Conservation (phyloP, 2,329 filamentous ascomycete species). For the Elsinoe necatrix region DNA sequence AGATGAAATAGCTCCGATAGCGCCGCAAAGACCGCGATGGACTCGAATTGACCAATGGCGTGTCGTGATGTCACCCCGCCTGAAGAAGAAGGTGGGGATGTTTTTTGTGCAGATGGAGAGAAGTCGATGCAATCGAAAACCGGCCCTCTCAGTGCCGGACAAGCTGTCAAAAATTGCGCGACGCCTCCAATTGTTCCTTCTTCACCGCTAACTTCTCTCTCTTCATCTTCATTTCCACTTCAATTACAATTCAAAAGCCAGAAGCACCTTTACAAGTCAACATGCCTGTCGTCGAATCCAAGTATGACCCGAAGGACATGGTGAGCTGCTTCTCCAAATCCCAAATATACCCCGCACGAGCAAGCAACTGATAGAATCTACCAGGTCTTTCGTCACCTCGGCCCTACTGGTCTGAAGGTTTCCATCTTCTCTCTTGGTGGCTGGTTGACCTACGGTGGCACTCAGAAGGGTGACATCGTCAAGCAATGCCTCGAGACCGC, state of each 20-base stretch:
- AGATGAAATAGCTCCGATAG: not conserved
- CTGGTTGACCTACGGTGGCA: conserved; percentile 40
- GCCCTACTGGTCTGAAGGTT: conserved; percentile 42
- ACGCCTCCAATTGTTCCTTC: not conserved
- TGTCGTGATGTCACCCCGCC: conserved; percentile 5
- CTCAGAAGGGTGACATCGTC: conserved; percentile 42
- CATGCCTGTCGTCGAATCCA: conserved; percentile 33
- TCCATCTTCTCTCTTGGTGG: conserved; percentile 43
- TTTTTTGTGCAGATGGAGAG: not conserved
- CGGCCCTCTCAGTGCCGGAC: not conserved
- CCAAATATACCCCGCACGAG: not conserved
- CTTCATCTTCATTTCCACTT: not conserved
- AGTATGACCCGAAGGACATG: conserved; percentile 45
- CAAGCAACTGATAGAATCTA: not conserved
- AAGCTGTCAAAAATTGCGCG: conserved; percentile 1
- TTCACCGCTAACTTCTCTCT: not conserved
- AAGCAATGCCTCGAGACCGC: conserved; percentile 45
- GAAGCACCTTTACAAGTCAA: not conserved
- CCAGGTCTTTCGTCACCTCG: conserved; percentile 36
- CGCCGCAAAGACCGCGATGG: conserved; percentile 5
- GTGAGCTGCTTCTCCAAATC: conserved; percentile 17
- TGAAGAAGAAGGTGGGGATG: conserved; percentile 12
- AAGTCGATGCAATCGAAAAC: not conserved
- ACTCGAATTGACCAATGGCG: not conserved
- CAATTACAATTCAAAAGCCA: not conserved